Evolutionary conservation across 306 rosid genomes (phyloP).

Genomic region (Biancaea sappan): DNA sequence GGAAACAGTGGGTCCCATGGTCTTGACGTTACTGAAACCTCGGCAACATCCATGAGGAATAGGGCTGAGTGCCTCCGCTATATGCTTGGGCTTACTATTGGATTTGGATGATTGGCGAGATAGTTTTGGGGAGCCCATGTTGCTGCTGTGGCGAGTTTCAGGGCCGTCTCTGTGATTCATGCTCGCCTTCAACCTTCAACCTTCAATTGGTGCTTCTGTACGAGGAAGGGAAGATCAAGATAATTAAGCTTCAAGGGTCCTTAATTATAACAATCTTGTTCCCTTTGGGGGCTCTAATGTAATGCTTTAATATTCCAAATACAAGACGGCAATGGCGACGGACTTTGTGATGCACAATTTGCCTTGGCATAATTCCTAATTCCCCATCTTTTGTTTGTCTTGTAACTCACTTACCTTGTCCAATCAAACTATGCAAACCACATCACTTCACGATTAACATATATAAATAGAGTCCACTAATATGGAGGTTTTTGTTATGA

Average conservation of each 20-base stretch:
- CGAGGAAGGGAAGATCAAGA: neutral
- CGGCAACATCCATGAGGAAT: slow-evolving; percentile 46
- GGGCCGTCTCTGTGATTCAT: slow-evolving; percentile 21
- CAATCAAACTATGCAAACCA: neutral
- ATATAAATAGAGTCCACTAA: neutral
- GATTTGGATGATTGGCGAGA: slow-evolving; percentile 33
- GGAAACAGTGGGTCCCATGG: slow-evolving; percentile 45
- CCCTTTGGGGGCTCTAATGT: too few species aligned
- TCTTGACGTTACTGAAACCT: slow-evolving; percentile 41
- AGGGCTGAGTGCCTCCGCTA: slow-evolving; percentile 29
- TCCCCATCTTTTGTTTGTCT: neutral
- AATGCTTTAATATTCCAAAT: too few species aligned
- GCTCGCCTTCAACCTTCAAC: neutral
- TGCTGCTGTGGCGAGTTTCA: neutral
- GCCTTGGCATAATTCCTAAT: neutral
- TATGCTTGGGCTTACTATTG: neutral
- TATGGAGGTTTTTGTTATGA: neutral
- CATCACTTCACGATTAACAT: neutral
- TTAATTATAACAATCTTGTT: neutral
- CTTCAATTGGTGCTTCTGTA: neutral
- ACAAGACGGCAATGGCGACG: neutral
- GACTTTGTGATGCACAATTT: slow-evolving; percentile 8
- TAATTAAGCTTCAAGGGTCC: neutral
- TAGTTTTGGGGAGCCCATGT: neutral
- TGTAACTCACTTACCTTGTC: neutral